Base-by-base conservation (phyloP, 2,329 filamentous ascomycete species). In the Xylariaceae sp. region DNA sequence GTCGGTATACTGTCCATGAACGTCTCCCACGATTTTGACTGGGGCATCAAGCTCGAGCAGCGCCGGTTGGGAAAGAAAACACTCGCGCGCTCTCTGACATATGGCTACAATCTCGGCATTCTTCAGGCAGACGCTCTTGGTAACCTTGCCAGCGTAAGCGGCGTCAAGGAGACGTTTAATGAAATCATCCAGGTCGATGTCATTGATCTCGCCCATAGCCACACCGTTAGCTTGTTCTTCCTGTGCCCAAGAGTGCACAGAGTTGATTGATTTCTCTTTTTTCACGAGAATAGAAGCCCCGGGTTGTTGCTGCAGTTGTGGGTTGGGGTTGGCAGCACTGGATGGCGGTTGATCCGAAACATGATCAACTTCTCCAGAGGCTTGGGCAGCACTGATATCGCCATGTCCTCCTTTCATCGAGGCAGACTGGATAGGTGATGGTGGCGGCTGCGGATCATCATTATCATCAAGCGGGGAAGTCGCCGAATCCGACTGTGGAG, bases 71-170 rank as follows among this genome's bases (percentile, higher is more conserved):
- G 90, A 92, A 6, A 99, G 80, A 63, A 99, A 91, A 8, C 94
- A 84, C 74, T 99, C 95, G 56, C 93, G 86, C 3, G 90, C 93
- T 53, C 92, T 90, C 61, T 90, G 87, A 74, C 95, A 99, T 63
- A 99, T 94, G 58, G 94, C 92, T 43, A 88, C 90, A 63, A 99
- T 98, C 75, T 99, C 95, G 34, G 95, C 95, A 72, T 99, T 98
- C 80, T 96, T 97, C 59, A 99, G 81, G 68, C 93, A 97, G 21
- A 98, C 94, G 19, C 92, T 92, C 81, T 99, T 99, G 61, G 95
- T 98, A 67, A 97, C 91, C 76, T 99, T 99, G 64, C 92, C 92
- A 40, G 92, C 90, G 72, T 99, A 99, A 11, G 91, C 95, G 8
- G 95, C 94, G 74, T 99, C 95, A 51, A 99, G 80, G 39, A 99